Conservation (phyloP, 2,329 filamentous ascomycete species). For the Intubia oerlemansii region DNA sequence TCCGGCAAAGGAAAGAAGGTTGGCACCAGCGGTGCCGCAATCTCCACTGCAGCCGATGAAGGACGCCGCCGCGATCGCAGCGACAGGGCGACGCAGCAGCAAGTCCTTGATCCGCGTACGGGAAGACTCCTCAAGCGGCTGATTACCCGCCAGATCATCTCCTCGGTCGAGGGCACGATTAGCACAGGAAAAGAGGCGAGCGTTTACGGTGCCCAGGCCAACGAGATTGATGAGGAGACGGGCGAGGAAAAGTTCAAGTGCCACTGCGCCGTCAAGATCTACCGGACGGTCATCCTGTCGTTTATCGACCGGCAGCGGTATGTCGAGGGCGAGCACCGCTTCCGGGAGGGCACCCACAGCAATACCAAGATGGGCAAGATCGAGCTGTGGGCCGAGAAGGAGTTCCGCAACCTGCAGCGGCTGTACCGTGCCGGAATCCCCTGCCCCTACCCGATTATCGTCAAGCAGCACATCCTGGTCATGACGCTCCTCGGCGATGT, state of each 20-base stretch:
- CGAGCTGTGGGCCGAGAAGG: conserved; percentile 77
- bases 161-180: conserved; percentile 83
- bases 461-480: conserved; percentile 84
- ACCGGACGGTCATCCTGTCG: conserved; percentile 92
- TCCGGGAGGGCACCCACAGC: conserved; percentile 77
- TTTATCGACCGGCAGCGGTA: conserved; percentile 98
- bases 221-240: conserved; percentile 15
- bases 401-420: conserved; percentile 80
- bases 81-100: conserved; percentile 82
- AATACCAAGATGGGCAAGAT: conserved; percentile 95
- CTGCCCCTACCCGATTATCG: conserved; percentile 70
- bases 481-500: conserved; percentile 85
- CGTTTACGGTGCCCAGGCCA: conserved; percentile 72
- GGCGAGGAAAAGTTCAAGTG: conserved; percentile 20
- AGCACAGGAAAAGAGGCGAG: conserved; percentile 97
- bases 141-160: conserved; percentile 78
- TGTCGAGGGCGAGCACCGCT: conserved; percentile 83
- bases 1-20: too few relatives aligned
- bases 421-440: conserved; percentile 71
- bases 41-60: too few relatives aligned
- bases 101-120: conserved; percentile 83
- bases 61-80: conserved; percentile 41
- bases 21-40: too few relatives aligned
- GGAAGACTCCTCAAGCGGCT: conserved; percentile 91
- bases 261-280: conserved; percentile 93